These are phyloP conservation scores for Suillus subaureus DNA, from an alignment of 768 basidiomycete species.

Conservation along the genomic window DNA sequence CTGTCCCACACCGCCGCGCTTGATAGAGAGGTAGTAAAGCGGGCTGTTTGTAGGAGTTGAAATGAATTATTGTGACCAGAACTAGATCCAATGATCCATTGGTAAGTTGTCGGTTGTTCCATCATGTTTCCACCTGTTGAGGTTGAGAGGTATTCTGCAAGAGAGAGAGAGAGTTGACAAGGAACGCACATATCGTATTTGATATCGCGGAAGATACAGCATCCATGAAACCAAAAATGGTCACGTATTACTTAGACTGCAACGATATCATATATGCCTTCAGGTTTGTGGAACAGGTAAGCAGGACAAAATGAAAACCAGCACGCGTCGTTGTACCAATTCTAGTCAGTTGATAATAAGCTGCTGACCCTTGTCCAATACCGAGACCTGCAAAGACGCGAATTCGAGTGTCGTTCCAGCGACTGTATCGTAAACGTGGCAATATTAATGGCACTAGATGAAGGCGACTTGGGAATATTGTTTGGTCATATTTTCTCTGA, in stretches of 20 bases:
- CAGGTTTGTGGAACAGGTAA: neutral
- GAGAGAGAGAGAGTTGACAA: neutral
- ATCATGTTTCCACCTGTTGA: neutral
- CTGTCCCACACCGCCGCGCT: neutral
- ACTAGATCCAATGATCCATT: neutral
- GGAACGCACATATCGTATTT: neutral
- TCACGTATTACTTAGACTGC: neutral
- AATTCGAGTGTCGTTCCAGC: neutral
- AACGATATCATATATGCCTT: neutral
- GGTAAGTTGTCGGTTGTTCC: neutral
- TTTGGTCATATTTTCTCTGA: conserved; percentile 22
- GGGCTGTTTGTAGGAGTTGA: neutral
- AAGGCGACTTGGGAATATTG: neutral
- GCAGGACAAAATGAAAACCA: neutral
- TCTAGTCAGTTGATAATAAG: neutral
- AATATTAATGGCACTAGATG: neutral
- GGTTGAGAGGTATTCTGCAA: neutral
- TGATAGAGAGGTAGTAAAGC: neutral
- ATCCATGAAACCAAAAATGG: neutral
- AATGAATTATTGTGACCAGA: neutral
- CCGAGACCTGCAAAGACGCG: neutral
- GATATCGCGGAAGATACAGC: neutral
- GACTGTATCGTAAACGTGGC: neutral
- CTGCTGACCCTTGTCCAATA: neutral
- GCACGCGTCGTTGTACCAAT: neutral